These are phyloP conservation scores for Botrytis elliptica DNA, from an alignment of 2,329 filamentous ascomycete species.

Conservation along the genomic window DNA sequence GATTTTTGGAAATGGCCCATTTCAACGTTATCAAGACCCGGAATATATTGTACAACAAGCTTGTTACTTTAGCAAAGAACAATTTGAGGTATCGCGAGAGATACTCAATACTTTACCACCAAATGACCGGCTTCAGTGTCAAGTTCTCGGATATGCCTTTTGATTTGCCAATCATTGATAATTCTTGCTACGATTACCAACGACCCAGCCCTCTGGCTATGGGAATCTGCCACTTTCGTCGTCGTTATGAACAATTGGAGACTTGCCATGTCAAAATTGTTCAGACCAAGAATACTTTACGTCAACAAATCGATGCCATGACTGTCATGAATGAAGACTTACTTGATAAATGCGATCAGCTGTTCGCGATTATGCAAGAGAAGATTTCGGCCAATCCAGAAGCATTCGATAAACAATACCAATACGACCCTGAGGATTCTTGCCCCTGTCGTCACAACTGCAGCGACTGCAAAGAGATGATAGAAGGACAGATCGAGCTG, in stretches of 20 bases:
- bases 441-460: background rate
- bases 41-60: background rate
- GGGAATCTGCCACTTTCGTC: background rate
- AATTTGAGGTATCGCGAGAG: background rate
- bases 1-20: background rate
- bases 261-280: background rate
- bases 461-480: background rate
- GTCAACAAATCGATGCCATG: background rate
- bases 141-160: background rate
- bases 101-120: background rate
- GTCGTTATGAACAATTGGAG: background rate
- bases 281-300: background rate
- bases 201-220: background rate
- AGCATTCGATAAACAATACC: background rate
- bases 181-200: background rate
- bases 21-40: background rate
- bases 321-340: background rate
- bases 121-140: background rate
- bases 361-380: background rate
- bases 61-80: background rate
- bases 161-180: background rate
- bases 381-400: background rate
- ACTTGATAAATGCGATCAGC: background rate
- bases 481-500: background rate
- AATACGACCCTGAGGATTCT: background rate